Evolutionary conservation across 345 rosid species (phyloP).

Genomic region (Crucihimalaya himalaica): DNA sequence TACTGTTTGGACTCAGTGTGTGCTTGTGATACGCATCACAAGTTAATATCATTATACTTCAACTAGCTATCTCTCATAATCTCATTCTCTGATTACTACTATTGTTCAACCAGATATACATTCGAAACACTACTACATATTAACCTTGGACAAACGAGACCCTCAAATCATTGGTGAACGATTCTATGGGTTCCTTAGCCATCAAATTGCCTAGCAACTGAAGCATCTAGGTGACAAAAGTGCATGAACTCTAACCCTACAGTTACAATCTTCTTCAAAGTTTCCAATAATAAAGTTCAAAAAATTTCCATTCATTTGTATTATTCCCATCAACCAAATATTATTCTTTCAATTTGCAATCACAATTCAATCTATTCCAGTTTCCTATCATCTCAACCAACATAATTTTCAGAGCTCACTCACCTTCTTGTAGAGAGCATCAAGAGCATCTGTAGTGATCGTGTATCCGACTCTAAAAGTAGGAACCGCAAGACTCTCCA

Average conservation of each 20-base stretch:
- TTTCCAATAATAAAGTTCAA: conserved; percentile 9
- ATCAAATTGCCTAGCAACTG: not conserved
- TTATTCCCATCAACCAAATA: not conserved
- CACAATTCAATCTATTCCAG: not conserved
- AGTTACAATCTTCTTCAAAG: not conserved
- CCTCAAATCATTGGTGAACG: not conserved
- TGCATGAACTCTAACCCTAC: not conserved
- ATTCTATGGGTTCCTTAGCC: not conserved
- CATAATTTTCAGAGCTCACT: not conserved
- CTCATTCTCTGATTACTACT: not conserved
- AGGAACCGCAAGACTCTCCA: conserved; percentile 82
- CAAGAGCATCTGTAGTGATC: conserved; percentile 78
- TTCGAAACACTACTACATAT: not conserved
- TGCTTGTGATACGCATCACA: conserved; percentile 2
- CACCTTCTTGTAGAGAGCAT: conserved; percentile 91
- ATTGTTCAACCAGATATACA: not conserved
- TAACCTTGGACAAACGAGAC: not conserved
- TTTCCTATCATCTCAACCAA: not conserved
- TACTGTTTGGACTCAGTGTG: not conserved
- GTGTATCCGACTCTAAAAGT: conserved; percentile 91
- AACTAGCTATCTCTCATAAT: not conserved
- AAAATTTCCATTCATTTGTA: not conserved
- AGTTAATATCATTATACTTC: conserved; percentile 3
- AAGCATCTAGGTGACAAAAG: not conserved
- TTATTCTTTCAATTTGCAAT: not conserved